Percentiles rank a stretch among this genome's conserved stretches.
phyloP scores from a whole-genome alignment of 116 monocot species.

The Zostera marina region DNA sequence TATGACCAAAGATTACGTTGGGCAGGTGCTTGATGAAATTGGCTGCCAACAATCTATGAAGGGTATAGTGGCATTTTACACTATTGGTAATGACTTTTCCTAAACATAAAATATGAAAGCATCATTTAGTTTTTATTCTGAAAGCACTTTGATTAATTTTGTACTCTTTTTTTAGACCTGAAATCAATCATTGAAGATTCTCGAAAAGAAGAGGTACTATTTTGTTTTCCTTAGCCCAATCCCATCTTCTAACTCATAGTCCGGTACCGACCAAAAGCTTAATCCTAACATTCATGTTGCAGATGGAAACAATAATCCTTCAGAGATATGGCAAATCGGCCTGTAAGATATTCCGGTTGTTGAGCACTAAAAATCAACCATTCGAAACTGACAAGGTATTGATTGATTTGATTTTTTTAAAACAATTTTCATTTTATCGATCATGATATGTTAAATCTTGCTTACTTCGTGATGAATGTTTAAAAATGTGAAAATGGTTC shows the following conservation, averaged over 20 bases:
- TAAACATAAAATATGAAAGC: not conserved
- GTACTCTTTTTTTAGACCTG: slow-evolving; percentile 33
- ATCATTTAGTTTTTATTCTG: not conserved
- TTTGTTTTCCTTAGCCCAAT: not conserved
- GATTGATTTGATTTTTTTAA: not conserved
- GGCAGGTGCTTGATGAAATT: slow-evolving; percentile 46
- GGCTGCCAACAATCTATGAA: slow-evolving; percentile 28
- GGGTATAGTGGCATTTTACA: slow-evolving; percentile 22
- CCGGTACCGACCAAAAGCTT: not conserved
- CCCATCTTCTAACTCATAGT: not conserved
- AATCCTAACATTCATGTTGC: slow-evolving; percentile 3
- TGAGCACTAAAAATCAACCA: slow-evolving; percentile 18
- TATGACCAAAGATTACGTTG: slow-evolving; percentile 41
- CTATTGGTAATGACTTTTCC: slow-evolving; percentile 32
- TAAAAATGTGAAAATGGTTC: not conserved
- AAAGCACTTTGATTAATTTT: slow-evolving; percentile 2
- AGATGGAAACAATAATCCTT: slow-evolving; percentile 54
- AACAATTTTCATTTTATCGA: too few relatives aligned
- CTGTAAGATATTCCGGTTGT: slow-evolving; percentile 61
- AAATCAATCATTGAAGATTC: slow-evolving; percentile 40
- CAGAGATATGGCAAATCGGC: slow-evolving; percentile 65
- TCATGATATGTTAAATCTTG: too few relatives aligned
- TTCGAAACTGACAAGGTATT: slow-evolving; percentile 54
- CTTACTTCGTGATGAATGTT: too few relatives aligned
- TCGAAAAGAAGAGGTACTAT: slow-evolving; percentile 58